Evolutionary conservation across 148 eudicot genomes (phyloP).

Genomic region (Rhododendron kiyosumense): DNA sequence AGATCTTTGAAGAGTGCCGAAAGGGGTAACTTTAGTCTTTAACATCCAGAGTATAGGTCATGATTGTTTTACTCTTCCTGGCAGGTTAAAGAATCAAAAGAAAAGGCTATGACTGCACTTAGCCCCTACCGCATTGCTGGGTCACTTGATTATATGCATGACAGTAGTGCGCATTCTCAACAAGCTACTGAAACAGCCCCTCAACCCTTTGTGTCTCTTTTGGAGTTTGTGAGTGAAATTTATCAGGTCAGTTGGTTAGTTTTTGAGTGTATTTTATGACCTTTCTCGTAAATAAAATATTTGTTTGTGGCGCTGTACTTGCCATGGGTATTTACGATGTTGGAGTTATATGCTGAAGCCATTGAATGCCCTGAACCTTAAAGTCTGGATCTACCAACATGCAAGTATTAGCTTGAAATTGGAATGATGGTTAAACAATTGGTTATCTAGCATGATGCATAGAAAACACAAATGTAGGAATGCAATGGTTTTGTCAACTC

Average conservation of each 20-base stretch:
- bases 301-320: neutral
- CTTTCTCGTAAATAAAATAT: neutral
- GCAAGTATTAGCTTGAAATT: neutral
- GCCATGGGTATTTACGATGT: neutral
- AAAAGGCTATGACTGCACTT: slow-evolving; percentile 75
- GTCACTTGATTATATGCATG: slow-evolving; percentile 54
- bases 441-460: neutral
- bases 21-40: neutral
- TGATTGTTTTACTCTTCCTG: slow-evolving; percentile 9
- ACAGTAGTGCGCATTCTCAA: slow-evolving; percentile 38
- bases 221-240: slow-evolving; percentile 93
- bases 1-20: neutral
- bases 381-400: neutral
- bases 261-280: neutral
- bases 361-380: neutral
- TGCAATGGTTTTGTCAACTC: neutral
- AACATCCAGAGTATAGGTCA: neutral
- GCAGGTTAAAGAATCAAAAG: slow-evolving; percentile 92
- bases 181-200: slow-evolving; percentile 38
- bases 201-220: slow-evolving; percentile 78
- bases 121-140: slow-evolving; percentile 65
- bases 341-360: neutral
- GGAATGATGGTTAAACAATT: neutral
- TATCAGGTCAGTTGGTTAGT: slow-evolving; percentile 60
- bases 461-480: neutral